Evolutionary conservation across 768 basidiomycete species (phyloP), one percentile per base, ranked within the genome.

Genomic region (Suillus fuscotomentosus): DNA sequence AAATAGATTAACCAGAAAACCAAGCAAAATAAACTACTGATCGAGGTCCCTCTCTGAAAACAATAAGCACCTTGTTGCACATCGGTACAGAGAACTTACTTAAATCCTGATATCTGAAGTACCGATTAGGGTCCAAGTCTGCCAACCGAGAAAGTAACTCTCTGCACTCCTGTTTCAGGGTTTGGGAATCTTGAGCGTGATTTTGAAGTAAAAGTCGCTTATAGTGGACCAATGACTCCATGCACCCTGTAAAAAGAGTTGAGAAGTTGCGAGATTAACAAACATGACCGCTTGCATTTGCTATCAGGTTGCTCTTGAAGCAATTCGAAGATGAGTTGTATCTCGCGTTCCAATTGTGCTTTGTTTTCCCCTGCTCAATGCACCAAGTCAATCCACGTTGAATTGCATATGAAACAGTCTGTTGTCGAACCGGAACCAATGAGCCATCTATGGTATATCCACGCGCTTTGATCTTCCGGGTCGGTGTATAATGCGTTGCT

Each of bases 401-500:
- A 27, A 6, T 13, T 24, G 39, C 43, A 42, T n/a, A 45, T 24
- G 17, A 47, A 56, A 39, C 22, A 61, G 36, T n/a, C 45, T 27
- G 51, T 38, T 38, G 20, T 20, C 83, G 65, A 71, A 90, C 95
- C 90, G 66, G 84, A 76, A 9, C 94, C 94, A 60, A 98, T 85
- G 3, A 99, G 82, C 95, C 97, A 99, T n/a, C 95, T 87, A 71
- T 99, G 97, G 75, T 99, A 99, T 63, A 99, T 87, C 97, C 97
- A 99, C 1, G 93, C 94, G 65, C 94, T 95, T 75, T 99, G 97
- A 75, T 99, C 97, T 53, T 88, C 87, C 4, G 97, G 97, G 71
- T 98, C 96, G 0, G 96, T 97, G 77, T 95, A 99, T 80, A 99
- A 86, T 1, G 97, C 97, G 71, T 97, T 95, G 70, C 88, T 85